Evolutionary conservation across 441 rosid genomes (phyloP).

Genomic region (Capsella rubella): DNA sequence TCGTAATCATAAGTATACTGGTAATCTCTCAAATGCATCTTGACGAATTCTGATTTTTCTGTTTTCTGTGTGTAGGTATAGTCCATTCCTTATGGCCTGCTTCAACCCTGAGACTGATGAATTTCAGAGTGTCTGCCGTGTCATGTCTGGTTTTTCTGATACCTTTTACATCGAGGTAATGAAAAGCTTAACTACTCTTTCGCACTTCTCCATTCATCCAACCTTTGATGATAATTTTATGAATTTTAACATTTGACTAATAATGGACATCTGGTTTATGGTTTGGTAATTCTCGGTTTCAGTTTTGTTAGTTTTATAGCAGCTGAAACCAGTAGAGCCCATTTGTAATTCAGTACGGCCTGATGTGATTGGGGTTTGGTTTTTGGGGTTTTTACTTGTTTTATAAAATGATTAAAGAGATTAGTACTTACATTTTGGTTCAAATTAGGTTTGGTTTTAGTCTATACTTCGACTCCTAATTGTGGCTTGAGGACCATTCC

Average conservation of each 20-base stretch:
- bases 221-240: neutral
- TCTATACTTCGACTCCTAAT: neutral
- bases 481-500: neutral
- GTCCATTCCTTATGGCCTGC: constrained; percentile 97
- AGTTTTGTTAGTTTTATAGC: neutral
- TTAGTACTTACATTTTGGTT: neutral
- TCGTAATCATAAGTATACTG: constrained; percentile 1
- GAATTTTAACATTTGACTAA: neutral
- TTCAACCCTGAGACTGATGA: constrained; percentile 84
- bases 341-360: neutral
- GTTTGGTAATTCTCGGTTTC: neutral
- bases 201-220: neutral
- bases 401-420: neutral
- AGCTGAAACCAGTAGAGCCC: constrained; percentile 1
- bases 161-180: constrained; percentile 80
- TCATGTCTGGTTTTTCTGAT: constrained; percentile 93
- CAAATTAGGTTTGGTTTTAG: neutral
- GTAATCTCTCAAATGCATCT: neutral
- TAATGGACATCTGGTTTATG: neutral
- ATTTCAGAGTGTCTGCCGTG: constrained; percentile 87
- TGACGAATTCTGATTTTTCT: neutral
- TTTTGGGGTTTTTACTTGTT: neutral
- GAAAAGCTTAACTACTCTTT: neutral
- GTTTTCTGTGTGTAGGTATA: constrained; percentile 59
- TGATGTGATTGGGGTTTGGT: neutral